Conservation (phyloP, 495 filamentous ascomycete genomes). For the Aspergillus indologenus region DNA sequence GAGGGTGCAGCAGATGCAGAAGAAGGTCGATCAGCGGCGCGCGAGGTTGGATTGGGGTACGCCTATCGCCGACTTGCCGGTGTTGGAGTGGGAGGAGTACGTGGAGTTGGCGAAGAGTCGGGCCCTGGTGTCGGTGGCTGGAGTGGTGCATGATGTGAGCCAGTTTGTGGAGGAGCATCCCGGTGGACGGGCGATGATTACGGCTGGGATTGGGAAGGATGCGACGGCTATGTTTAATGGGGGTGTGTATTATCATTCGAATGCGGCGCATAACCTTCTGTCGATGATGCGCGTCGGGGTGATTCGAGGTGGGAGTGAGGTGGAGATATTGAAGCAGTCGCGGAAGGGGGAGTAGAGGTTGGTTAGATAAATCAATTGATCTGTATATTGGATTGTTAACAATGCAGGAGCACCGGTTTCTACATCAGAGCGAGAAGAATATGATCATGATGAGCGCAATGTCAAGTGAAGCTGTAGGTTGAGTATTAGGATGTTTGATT, state of each 20-base stretch:
- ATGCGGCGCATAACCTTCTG: slow-evolving; percentile 95
- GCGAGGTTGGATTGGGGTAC: slow-evolving; percentile 90
- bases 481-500: too few species aligned
- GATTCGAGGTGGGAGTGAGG: slow-evolving; percentile 91
- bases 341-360: slow-evolving; percentile 61
- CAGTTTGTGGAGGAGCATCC: slow-evolving; percentile 97
- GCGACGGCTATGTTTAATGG: slow-evolving; percentile 99
- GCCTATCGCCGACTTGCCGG: slow-evolving; percentile 89
- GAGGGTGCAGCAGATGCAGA: slow-evolving; percentile 92
- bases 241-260: slow-evolving; percentile 96
- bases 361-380: neutral
- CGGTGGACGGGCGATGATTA: slow-evolving; percentile 94
- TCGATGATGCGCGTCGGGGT: slow-evolving; percentile 97
- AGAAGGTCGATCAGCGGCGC: slow-evolving; percentile 98
- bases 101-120: slow-evolving; percentile 84
- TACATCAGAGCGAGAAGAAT: too few species aligned
- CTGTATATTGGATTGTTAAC: too few species aligned
- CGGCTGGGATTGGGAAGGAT: slow-evolving; percentile 90
- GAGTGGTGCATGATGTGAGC: slow-evolving; percentile 92
- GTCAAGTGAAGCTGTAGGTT: too few species aligned
- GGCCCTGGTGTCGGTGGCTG: slow-evolving; percentile 82
- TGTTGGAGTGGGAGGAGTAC: slow-evolving; percentile 96
- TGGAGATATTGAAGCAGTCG: slow-evolving; percentile 98
- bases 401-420: too few species aligned
- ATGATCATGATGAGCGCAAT: too few species aligned